phyloP scores from a whole-genome alignment of 495 filamentous ascomycete species.

The Barbatosphaeria neglecta region DNA sequence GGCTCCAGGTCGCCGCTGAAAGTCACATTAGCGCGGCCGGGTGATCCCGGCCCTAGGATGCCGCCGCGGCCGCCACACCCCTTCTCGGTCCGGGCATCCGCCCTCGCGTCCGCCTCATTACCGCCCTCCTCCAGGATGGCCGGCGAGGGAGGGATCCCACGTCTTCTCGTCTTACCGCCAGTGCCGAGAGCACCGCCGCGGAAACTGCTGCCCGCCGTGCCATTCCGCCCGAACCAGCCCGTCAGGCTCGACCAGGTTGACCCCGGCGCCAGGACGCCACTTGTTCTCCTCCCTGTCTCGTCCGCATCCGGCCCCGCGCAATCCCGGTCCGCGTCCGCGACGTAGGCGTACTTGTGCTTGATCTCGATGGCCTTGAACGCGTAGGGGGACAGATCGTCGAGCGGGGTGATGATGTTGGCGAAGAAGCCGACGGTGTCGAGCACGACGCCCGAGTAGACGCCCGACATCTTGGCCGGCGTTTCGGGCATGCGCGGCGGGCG shows the following conservation, averaged over 20 bases:
- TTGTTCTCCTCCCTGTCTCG: background rate
- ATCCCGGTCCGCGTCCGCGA: slow-evolving; percentile 3
- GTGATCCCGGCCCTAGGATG: background rate
- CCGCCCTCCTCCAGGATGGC: background rate
- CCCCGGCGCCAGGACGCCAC: background rate
- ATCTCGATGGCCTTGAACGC: slow-evolving; percentile 37
- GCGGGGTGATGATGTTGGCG: slow-evolving; percentile 46
- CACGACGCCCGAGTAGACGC: slow-evolving; percentile 44
- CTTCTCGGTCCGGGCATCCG: background rate
- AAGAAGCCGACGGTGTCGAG: slow-evolving; percentile 49
- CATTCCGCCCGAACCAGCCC: background rate
- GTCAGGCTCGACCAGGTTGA: background rate
- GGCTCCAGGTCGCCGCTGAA: slow-evolving; percentile 1
- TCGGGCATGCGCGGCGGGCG: slow-evolving; percentile 46
- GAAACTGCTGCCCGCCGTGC: background rate
- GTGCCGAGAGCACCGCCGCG: background rate
- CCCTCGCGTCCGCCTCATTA: background rate
- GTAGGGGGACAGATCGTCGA: slow-evolving; percentile 35
- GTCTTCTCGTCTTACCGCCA: background rate
- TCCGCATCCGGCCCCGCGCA: background rate
- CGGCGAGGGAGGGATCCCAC: background rate
- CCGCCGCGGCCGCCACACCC: background rate
- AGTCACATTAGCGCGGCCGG: background rate
- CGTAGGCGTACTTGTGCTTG: slow-evolving; percentile 16
- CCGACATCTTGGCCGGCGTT: slow-evolving; percentile 39